Percentiles rank a stretch among this genome's conserved stretches.
Conservation (phyloP, 257 asterid species). For the Paraleonurus japonicus region DNA sequence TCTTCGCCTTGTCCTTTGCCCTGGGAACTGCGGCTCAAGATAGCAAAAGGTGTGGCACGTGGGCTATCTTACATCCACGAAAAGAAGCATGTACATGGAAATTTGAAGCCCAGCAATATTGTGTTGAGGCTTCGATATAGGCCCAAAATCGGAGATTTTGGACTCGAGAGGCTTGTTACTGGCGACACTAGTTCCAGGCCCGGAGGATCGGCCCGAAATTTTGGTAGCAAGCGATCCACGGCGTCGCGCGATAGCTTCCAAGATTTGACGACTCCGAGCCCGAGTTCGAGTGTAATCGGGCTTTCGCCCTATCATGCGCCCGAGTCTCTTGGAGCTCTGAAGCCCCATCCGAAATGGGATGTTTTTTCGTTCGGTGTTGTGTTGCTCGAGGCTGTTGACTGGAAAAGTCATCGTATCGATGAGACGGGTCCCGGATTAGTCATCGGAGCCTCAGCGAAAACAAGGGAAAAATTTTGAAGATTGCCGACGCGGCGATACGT, state of each 20-base stretch:
- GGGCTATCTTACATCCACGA: conserved; percentile 79
- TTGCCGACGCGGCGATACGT: conserved; percentile 79
- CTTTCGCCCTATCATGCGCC: conserved; percentile 81
- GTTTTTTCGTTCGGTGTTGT: conserved; percentile 76
- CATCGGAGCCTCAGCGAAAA: conserved; percentile 44
- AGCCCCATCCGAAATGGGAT: conserved; percentile 88
- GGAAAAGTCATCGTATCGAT: conserved; percentile 68
- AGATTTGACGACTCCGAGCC: conserved; percentile 60
- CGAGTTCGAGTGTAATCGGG: conserved; percentile 64
- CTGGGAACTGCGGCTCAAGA: conserved; percentile 76
- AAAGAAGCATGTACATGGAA: conserved; percentile 86
- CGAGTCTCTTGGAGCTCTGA: conserved; percentile 74
- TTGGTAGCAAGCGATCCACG: conserved; percentile 84
- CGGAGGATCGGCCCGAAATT: conserved; percentile 63
- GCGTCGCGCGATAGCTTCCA: conserved; percentile 71
- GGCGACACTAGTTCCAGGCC: conserved; percentile 62
- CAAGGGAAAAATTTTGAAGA: conserved; percentile 48
- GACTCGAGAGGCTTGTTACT: conserved; percentile 65
- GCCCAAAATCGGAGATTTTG: conserved; percentile 87
- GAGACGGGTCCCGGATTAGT: conserved; percentile 43
- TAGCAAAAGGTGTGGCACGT: conserved; percentile 88
- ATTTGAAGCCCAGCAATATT: conserved; percentile 78
- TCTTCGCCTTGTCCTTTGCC: conserved; percentile 75
- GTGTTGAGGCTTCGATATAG: conserved; percentile 67
- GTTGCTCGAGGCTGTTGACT: conserved; percentile 61